These are phyloP conservation scores for Coniochaeta sp. DNA, from an alignment of 2,329 filamentous ascomycete genomes.

Conservation along the genomic window DNA sequence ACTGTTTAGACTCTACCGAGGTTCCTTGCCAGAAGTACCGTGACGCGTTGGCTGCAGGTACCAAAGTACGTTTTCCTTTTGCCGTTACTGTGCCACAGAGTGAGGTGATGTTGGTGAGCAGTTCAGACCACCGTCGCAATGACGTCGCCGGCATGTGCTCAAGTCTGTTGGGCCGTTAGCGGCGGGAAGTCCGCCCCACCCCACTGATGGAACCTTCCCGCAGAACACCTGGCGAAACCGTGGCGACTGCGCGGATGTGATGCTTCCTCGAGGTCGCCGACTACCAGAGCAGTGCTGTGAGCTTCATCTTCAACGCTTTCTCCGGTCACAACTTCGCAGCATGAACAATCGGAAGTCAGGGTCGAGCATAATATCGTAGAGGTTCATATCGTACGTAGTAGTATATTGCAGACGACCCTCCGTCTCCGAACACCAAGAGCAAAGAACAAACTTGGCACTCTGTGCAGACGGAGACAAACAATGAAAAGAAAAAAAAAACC, in stretches of 20 bases:
- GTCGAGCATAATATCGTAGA: too few species aligned
- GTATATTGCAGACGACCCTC: neutral
- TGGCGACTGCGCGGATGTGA: too few species aligned
- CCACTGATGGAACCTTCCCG: neutral
- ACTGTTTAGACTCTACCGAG: neutral
- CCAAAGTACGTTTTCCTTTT: neutral
- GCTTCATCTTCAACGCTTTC: too few species aligned
- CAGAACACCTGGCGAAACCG: too few species aligned
- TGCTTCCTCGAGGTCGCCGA: too few species aligned
- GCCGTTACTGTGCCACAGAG: neutral
- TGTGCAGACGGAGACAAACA: neutral
- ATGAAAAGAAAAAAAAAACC: neutral
- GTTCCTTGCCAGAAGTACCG: neutral
- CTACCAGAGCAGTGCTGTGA: too few species aligned
- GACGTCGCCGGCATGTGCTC: neutral
- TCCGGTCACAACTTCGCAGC: too few species aligned
- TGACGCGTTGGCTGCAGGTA: neutral
- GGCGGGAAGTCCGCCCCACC: neutral
- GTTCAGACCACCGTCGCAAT: neutral
- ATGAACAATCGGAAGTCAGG: too few species aligned
- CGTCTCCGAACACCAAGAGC: neutral
- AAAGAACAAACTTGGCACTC: neutral
- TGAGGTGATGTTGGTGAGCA: neutral
- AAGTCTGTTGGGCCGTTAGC: neutral
- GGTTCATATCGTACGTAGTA: slow-evolving; percentile 13